phyloP scores from a whole-genome alignment of 768 basidiomycete species.

The Peribolospora kevripleyi region DNA sequence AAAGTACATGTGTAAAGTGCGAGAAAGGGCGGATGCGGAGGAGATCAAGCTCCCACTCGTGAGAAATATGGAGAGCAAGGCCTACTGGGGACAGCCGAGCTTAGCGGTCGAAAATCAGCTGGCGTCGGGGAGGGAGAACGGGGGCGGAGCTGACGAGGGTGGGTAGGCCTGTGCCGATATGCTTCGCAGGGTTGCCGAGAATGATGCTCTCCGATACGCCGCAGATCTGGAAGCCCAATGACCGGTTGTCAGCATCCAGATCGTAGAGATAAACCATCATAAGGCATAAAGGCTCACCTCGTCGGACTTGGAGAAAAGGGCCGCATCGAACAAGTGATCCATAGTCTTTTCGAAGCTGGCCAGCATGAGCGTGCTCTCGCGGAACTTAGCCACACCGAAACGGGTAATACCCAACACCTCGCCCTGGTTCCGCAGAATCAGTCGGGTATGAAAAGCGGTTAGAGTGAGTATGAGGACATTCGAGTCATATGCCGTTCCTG shows the following conservation, averaged over 20 bases:
- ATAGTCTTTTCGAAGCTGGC: conserved; percentile 99
- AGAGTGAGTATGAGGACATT: background rate
- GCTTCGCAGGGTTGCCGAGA: no score
- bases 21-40: no score
- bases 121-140: no score
- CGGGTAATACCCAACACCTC: conserved; percentile 95
- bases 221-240: no score
- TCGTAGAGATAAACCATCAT: background rate
- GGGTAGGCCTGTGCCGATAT: no score
- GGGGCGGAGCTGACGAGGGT: no score
- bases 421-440: conserved; percentile 30
- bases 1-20: no score
- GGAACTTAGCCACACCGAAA: conserved; percentile 98
- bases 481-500: background rate
- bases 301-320: conserved; percentile 86
- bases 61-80: no score
- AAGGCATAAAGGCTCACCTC: conserved; percentile 21
- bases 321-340: conserved; percentile 93
- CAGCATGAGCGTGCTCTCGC: conserved; percentile 94
- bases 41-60: no score
- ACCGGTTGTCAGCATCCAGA: conserved; percentile 1
- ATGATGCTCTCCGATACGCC: no score
- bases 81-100: no score
- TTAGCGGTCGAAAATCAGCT: no score
- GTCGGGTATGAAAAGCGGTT: background rate